Evolutionary conservation across 345 rosid species (phyloP).

Genomic region (Populus simonii): DNA sequence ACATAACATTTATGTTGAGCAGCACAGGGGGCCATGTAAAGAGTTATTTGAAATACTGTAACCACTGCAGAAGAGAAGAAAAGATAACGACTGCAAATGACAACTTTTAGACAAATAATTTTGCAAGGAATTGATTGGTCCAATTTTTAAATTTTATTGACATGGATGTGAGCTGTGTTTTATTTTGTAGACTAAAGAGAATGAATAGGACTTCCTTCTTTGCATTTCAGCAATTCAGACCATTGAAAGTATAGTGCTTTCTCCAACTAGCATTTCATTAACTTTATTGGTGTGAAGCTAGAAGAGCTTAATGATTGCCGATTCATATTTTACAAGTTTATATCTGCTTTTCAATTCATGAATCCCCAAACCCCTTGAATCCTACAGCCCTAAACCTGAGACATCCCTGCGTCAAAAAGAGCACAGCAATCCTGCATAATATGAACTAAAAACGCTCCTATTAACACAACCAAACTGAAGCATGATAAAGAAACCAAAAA

Average conservation of each 20-base stretch:
- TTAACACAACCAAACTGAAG: background rate
- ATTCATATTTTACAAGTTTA: background rate
- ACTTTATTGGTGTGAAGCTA: background rate
- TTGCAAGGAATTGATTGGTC: background rate
- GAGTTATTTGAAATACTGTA: background rate
- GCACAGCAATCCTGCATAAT: background rate
- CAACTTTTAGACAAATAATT: background rate
- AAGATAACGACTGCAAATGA: background rate
- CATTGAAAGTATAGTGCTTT: background rate
- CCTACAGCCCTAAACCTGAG: background rate
- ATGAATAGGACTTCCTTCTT: background rate
- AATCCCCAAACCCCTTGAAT: background rate
- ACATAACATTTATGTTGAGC: background rate
- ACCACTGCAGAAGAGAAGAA: background rate
- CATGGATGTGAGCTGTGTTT: background rate
- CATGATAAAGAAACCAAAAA: background rate
- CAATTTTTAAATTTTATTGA: background rate
- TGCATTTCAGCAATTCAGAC: background rate
- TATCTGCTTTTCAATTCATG: background rate
- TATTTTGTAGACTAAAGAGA: background rate
- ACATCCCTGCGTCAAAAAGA: background rate
- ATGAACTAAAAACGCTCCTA: background rate
- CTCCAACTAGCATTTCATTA: background rate
- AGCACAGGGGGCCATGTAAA: background rate
- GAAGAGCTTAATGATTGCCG: background rate